phyloP scores from a whole-genome alignment of 2,329 filamentous ascomycete genomes.

The Gnomoniopsis smithogilvyi region DNA sequence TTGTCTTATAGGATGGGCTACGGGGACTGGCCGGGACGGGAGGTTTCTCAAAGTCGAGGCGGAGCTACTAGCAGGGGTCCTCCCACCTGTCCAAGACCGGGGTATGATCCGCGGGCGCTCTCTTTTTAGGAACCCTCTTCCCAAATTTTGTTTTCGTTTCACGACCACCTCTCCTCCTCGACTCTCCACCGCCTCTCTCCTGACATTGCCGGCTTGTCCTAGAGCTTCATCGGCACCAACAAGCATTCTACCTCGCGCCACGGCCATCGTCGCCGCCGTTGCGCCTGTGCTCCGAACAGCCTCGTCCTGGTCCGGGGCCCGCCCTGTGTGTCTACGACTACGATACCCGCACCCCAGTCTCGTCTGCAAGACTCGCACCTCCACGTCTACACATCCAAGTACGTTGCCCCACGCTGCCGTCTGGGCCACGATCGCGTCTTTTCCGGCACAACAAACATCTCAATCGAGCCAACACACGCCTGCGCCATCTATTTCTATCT shows the following conservation, averaged over 20 bases:
- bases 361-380: conserved; percentile 19
- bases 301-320: conserved; percentile 19
- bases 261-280: conserved; percentile 2
- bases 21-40: conserved; percentile 12
- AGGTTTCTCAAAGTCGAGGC: conserved; percentile 23
- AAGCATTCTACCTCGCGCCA: conserved; percentile 1
- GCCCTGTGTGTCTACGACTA: background rate
- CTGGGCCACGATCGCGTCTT: conserved; percentile 9
- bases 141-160: conserved; percentile 20
- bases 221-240: background rate
- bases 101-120: background rate
- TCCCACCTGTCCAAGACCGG: background rate
- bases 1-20: conserved; percentile 24
- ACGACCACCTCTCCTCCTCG: conserved; percentile 18
- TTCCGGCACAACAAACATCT: conserved; percentile 22
- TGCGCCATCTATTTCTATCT: conserved; percentile 27
- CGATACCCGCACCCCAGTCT: conserved; percentile 13
- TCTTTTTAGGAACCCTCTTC: conserved; percentile 3
- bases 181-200: conserved; percentile 9
- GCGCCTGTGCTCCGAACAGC: conserved; percentile 13
- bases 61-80: conserved; percentile 8
- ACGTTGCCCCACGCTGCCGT: conserved; percentile 15
- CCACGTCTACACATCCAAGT: conserved; percentile 17
- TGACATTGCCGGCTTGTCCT: conserved; percentile 4
- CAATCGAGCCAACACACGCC: conserved; percentile 24